Base-by-base conservation (phyloP, 768 basidiomycete species). In the Solioccasus polychromus region DNA sequence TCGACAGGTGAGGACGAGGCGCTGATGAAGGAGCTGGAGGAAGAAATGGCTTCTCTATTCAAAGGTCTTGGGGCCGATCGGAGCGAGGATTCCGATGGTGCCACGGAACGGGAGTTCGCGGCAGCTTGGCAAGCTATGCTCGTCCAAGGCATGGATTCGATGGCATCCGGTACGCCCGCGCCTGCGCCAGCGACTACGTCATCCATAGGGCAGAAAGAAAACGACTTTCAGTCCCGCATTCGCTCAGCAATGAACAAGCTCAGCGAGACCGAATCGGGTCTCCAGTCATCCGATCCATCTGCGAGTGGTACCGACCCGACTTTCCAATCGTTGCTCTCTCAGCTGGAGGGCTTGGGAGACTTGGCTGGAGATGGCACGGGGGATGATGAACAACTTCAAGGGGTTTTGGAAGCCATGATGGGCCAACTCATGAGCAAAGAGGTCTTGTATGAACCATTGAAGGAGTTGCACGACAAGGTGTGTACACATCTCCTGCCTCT, bases 401-500 rank as follows among this genome's bases (percentile, higher is more conserved):
- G 73, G 1, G 68, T 92, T 49, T 72, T 95, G 8, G 89, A 93
- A 61, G 76, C 62, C 20, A 86, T 94, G 62, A 64, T 64, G 62
- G 52, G 62, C 3, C 60, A 62, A 30, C 51, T 67, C 25, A 67
- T 64, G 64, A 31, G 54, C 29, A 67, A 64, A 29, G 60, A 67
- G 0, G 50, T 67, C 79, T 67, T 94, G n/a, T 85, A 92, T 53
- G 89, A 92, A 35, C 92, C 92, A 0, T 60, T 94, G 46, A 88
- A 87, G 54, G 92, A 95, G 59, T 66, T 95, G 39, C 14, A 61
- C 37, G 58, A 66, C 8, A 65, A 63, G 53, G 60, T 39, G 38
- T 39, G 60, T 20, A 5, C 34, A 9, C 18, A 5, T 5, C 2
- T n/a, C 3, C 17, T 23, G 3, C 11, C 3, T 44, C 36, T 37